Conservation (phyloP, 768 basidiomycete genomes). For the Russula vinacea region DNA sequence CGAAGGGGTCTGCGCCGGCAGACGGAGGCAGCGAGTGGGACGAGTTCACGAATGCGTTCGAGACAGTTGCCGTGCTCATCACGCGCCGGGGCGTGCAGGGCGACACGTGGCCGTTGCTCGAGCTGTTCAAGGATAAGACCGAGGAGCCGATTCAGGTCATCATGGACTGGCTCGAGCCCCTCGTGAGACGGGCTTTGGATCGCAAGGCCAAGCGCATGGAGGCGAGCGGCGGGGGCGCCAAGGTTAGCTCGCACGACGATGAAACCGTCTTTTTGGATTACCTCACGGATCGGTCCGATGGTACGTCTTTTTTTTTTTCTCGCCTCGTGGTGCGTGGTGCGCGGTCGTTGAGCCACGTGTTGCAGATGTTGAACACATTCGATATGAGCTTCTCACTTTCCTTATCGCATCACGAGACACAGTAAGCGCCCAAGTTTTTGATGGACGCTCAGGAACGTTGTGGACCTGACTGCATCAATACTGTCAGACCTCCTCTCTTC, state of each 20-base stretch:
- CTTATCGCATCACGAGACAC: slow-evolving; percentile 30
- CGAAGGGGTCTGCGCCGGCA: slow-evolving; percentile 26
- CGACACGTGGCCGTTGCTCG: slow-evolving; percentile 29
- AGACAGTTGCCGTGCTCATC: slow-evolving; percentile 20
- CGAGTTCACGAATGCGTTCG: slow-evolving; percentile 27
- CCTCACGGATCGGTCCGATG: slow-evolving; percentile 24
- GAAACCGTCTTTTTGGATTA: slow-evolving; percentile 29
- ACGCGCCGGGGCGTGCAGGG: slow-evolving; percentile 27
- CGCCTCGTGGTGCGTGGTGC: not conserved
- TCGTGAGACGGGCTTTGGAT: slow-evolving; percentile 20
- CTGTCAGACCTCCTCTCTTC: slow-evolving; percentile 37
- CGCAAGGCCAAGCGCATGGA: slow-evolving; percentile 22
- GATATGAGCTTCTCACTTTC: slow-evolving; percentile 29
- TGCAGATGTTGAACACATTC: slow-evolving; percentile 29
- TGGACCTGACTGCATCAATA: no score
- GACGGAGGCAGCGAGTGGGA: slow-evolving; percentile 27
- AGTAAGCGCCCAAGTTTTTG: slow-evolving; percentile 9
- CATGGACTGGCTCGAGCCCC: slow-evolving; percentile 26
- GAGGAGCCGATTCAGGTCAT: slow-evolving; percentile 24
- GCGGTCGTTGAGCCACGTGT: not conserved
- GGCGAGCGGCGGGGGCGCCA: slow-evolving; percentile 7
- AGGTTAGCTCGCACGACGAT: slow-evolving; percentile 20
- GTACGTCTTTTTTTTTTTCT: no score
- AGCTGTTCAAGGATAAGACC: slow-evolving; percentile 29
- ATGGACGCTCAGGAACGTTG: not conserved